Evolutionary conservation across 1,284 basidiomycete species (phyloP), one percentile per base, ranked within the genome.

Genomic region (Puccinia hordei): DNA sequence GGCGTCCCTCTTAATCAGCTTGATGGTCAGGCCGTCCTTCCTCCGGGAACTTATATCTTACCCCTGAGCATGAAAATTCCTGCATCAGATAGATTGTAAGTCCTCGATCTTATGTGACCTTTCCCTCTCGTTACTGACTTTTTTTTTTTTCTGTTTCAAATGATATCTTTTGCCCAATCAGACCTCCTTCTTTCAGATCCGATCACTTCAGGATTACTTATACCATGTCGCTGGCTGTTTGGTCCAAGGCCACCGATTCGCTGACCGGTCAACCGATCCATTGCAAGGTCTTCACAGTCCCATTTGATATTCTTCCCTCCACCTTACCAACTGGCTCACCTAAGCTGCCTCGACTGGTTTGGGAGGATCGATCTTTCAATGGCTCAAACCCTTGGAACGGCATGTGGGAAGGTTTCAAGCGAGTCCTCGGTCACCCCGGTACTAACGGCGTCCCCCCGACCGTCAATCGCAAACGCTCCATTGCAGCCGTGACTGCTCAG

Each of bases 41-140:
- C 84, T 33, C 82, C 83, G 0, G 84, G 84, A 10, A 85, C 84
- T 17, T 85, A 85, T 71, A 83, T 84, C 27, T 82, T 85, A 35
- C 84, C 84, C 33, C 81, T 85, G 38, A 84, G 83, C 57, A 85
- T 85, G 84, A 84, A 84, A 81, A 84, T 85, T 24, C 84, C 84
- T 41, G 84, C 83, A 61, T 84, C 82, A 24, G 84, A 85, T 41
- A 81, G 83, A 75, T 71, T 84, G 84, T 85, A 66, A 78, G 83
- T 82, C 19, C 35, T n/a, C 33, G 41, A 51, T 8, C n/a, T n/a
- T n/a, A n/a, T n/a, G n/a, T n/a, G n/a, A n/a, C n/a, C n/a, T n/a
- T n/a, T n/a, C n/a, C n/a, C n/a, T n/a, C n/a, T n/a, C n/a, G n/a
- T n/a, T n/a, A n/a, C n/a, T n/a, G 19, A 12, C 22, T 35, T n/a